These are phyloP conservation scores for Lunasporangiospora selenospora DNA, from an alignment of 192 early-diverging fungal genomes.

Conservation along the genomic window DNA sequence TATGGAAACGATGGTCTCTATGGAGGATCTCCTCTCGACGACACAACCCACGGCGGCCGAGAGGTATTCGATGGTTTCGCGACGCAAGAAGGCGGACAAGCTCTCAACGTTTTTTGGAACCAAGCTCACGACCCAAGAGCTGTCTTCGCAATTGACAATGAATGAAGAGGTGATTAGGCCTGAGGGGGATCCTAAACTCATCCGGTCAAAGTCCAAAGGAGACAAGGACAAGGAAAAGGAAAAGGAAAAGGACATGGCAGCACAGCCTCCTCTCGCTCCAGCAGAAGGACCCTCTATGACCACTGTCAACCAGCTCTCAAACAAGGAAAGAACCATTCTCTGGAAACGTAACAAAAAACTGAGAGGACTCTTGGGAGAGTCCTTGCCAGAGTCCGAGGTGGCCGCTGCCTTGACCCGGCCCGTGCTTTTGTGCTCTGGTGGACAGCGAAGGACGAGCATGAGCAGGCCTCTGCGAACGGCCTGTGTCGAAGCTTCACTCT, in stretches of 20 bases:
- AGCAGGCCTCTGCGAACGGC: no score
- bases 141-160: constrained; percentile 35
- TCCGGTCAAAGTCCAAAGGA: no score
- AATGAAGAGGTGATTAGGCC: constrained; percentile 4
- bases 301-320: constrained; percentile 39
- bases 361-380: constrained; percentile 36
- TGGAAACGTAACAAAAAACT: constrained; percentile 52
- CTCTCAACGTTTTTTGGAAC: constrained; percentile 43
- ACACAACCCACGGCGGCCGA: no score
- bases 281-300: constrained; percentile 2
- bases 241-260: no score
- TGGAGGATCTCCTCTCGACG: no score
- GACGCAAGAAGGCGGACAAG: constrained; percentile 45
- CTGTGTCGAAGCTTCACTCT: no score
- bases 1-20: no score
- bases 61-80: constrained; percentile 15
- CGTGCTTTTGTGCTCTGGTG: constrained; percentile 16
- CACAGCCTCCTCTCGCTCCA: no score
- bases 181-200: no score
- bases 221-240: no score
- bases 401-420: constrained; percentile 35
- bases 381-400: constrained; percentile 41
- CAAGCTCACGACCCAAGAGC: constrained; percentile 18
- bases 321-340: constrained; percentile 33
- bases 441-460: no score